Evolutionary conservation across 164 flowering plant species (phyloP), one percentile per base, ranked within the genome.

Genomic region (Aristolochia californica): DNA sequence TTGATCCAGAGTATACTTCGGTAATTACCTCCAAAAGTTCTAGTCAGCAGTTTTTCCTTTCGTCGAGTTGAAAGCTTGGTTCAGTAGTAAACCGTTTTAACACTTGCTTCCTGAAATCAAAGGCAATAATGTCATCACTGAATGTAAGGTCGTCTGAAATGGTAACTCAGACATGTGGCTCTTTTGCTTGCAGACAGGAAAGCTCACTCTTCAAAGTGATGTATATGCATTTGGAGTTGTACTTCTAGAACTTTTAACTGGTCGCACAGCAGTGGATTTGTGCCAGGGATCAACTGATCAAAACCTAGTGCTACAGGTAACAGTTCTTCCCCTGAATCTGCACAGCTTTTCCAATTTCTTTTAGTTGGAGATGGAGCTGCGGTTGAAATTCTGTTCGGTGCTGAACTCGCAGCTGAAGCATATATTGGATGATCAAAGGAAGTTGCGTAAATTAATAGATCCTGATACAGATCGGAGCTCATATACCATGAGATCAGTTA

Each of bases 171-270:
- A 28, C 30, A 28, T 28, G 30, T 2, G 7, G 4, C 62, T n/a
- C 24, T 38, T 51, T 51, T 55, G 72, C 66, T 40, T 64, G 70
- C 85, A 93, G 97, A 93, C 99, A 45, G 99, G 99, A 57, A 87
- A 87, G 66, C 97, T 93, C 62, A 85, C 94, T 56, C 59, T 93
- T 66, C 99, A 87, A 61, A 93, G 97, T 62, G 97, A 93, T 68
- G 96, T 89, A 17, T 93, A 93, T 73, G 97, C 99, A 69, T 93
- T 87, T 78, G 96, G 98, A 44, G 96, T 91, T 22, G 98, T 93
- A 56, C 88, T 93, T 51, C 88, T 89, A 25, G 99, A 93, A 76
- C 94, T 93, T 61, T 65, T 93, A 79, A 93, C 97, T 0, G 98
- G 97, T 34, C 84, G 94, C 23, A 72, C 84, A 76, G 99, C 97